phyloP scores from a whole-genome alignment of 805 yeast species.

The Tetrapisispora arboricola region DNA sequence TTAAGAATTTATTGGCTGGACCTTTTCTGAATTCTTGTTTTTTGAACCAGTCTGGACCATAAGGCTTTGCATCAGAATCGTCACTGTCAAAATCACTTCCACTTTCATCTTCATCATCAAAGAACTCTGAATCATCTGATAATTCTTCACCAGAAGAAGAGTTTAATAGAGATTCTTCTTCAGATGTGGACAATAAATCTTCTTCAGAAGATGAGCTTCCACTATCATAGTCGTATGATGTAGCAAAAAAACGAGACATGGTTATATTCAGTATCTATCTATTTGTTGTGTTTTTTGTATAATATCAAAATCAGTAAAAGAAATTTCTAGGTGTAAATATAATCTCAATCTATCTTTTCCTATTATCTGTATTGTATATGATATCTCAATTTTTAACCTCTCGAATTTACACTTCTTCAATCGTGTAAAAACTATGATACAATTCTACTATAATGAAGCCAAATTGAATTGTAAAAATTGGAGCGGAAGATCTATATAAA shows the following conservation, averaged over 20 bases:
- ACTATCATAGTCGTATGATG: conserved; percentile 38
- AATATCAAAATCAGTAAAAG: too few relatives aligned
- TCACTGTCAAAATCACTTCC: conserved; percentile 35
- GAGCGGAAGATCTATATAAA: too few relatives aligned
- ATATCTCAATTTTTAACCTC: too few relatives aligned
- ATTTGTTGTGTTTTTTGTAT: too few relatives aligned
- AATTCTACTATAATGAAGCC: too few relatives aligned
- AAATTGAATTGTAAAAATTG: too few relatives aligned
- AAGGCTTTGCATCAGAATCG: conserved; percentile 33
- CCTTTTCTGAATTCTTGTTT: conserved; percentile 32
- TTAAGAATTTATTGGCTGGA: conserved; percentile 28
- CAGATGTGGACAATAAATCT: conserved; percentile 34
- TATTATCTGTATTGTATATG: too few relatives aligned
- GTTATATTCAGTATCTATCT: neutral
- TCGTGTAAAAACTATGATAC: too few relatives aligned
- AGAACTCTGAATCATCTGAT: conserved; percentile 28
- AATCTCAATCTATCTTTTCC: too few relatives aligned
- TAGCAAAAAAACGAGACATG: conserved; percentile 86
- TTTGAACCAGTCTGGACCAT: conserved; percentile 37
- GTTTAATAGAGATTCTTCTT: conserved; percentile 27
- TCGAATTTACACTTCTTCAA: too few relatives aligned
- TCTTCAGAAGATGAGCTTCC: conserved; percentile 37
- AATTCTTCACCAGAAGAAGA: conserved; percentile 22
- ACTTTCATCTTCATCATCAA: conserved; percentile 29
- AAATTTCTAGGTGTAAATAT: too few relatives aligned